Evolutionary conservation across 495 filamentous ascomycete species (phyloP).

Genomic region (Ascodesmis nigricans): DNA sequence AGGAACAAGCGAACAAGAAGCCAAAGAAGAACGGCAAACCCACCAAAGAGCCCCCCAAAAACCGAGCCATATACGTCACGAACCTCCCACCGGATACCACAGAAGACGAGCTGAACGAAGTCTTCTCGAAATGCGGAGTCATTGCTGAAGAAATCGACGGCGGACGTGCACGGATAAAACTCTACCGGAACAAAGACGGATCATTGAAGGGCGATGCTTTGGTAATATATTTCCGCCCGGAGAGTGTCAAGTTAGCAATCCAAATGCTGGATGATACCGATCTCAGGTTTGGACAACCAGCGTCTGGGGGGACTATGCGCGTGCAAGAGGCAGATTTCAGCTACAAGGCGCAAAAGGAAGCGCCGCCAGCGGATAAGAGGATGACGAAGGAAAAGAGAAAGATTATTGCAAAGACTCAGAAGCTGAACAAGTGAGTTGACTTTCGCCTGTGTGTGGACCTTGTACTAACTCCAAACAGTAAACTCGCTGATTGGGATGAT

Average conservation of each 20-base stretch:
- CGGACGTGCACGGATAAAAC: slow-evolving; percentile 67
- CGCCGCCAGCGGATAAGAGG: slow-evolving; percentile 31
- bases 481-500: slow-evolving; percentile 84
- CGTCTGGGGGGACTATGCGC: slow-evolving; percentile 41
- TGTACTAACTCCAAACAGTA: slow-evolving; percentile 27
- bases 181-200: slow-evolving; percentile 66
- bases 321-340: slow-evolving; percentile 70
- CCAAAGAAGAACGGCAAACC: slow-evolving; percentile 27
- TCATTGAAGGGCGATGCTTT: slow-evolving; percentile 84
- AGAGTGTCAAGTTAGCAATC: slow-evolving; percentile 73
- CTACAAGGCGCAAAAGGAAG: slow-evolving; percentile 49
- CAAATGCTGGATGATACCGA: slow-evolving; percentile 79
- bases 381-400: slow-evolving; percentile 54
- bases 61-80: slow-evolving; percentile 79
- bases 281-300: slow-evolving; percentile 41
- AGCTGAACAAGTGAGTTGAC: slow-evolving; percentile 39
- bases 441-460: not conserved
- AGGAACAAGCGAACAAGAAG: slow-evolving; percentile 3
- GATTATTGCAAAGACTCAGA: slow-evolving; percentile 72
- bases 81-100: slow-evolving; percentile 58
- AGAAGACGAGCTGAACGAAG: slow-evolving; percentile 53
- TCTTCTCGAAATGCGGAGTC: slow-evolving; percentile 76
- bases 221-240: slow-evolving; percentile 80
- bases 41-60: slow-evolving; percentile 43
- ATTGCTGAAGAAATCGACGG: slow-evolving; percentile 86